Percentiles rank a stretch among this genome's conserved stretches.
Conservation (phyloP, 2,329 filamentous ascomycete species). For the Hymenoscyphus linearis region DNA sequence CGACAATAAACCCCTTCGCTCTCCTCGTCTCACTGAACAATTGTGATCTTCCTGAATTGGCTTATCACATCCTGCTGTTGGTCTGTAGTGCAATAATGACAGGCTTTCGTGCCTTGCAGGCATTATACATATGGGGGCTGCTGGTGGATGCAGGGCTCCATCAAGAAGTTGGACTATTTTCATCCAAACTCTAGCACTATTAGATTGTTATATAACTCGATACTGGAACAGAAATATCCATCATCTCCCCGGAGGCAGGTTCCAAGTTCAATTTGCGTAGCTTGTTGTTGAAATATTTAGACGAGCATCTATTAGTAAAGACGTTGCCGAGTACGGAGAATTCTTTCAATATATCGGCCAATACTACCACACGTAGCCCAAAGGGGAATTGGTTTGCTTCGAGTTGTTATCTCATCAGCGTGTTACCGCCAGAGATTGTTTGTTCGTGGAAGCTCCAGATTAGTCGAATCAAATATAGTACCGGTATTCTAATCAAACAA, state of each 20-base stretch:
- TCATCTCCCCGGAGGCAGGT: not conserved
- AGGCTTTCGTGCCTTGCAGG: slow-evolving; percentile 13
- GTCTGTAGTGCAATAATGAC: not conserved
- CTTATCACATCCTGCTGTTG: not conserved
- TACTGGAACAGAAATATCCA: not conserved
- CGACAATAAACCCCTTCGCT: not conserved
- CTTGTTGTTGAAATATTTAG: not conserved
- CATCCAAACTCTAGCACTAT: not conserved
- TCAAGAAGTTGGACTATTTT: slow-evolving; percentile 12
- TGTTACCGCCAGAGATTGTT: not conserved
- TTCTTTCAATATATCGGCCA: not conserved
- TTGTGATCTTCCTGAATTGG: too few relatives aligned
- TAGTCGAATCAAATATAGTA: not conserved
- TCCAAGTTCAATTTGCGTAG: not conserved
- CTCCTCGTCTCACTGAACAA: too few relatives aligned
- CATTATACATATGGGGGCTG: slow-evolving; percentile 14
- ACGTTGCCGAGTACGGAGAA: not conserved
- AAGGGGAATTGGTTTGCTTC: not conserved
- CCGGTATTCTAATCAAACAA: slow-evolving; percentile 6
- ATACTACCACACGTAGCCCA: not conserved
- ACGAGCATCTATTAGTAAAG: not conserved
- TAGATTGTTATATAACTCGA: not conserved
- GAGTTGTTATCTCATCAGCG: not conserved
- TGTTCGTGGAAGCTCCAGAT: not conserved
- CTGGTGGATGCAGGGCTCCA: slow-evolving; percentile 20